These are phyloP conservation scores for Suillus subluteus DNA, from an alignment of 768 basidiomycete genomes.

Conservation along the genomic window DNA sequence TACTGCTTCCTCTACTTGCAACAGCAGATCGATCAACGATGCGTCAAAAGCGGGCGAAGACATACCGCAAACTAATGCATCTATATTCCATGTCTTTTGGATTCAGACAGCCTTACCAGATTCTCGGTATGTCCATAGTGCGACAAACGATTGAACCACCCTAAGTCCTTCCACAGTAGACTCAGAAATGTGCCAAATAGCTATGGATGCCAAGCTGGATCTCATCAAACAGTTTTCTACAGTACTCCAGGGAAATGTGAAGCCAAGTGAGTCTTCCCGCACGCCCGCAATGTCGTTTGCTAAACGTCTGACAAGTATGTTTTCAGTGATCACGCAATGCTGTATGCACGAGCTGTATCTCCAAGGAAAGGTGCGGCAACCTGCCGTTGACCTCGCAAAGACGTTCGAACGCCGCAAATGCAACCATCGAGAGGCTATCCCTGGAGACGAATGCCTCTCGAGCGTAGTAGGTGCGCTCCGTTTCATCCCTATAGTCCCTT, in stretches of 20 bases:
- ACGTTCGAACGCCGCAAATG: constrained; percentile 92
- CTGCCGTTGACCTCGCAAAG: constrained; percentile 88
- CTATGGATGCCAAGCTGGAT: constrained; percentile 72
- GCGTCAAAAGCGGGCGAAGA: constrained; percentile 95
- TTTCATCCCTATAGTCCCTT: background rate
- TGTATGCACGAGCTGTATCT: constrained; percentile 94
- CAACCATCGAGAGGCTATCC: constrained; percentile 89
- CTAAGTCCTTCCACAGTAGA: constrained; percentile 52
- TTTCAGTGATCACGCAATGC: constrained; percentile 97
- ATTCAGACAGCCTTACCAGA: constrained; percentile 93
- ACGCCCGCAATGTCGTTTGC: constrained; percentile 14
- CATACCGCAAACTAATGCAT: constrained; percentile 92
- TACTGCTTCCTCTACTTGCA: background rate
- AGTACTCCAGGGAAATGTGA: constrained; percentile 86
- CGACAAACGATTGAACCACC: constrained; percentile 33
- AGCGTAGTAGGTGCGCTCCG: constrained; percentile 70
- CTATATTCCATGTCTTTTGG: constrained; percentile 86
- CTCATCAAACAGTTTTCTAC: constrained; percentile 72
- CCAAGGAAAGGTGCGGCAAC: constrained; percentile 72
- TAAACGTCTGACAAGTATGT: constrained; percentile 44
- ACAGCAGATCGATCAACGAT: constrained; percentile 42
- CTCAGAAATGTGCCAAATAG: constrained; percentile 76
- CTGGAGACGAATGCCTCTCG: constrained; percentile 80
- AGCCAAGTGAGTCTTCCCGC: constrained; percentile 72
- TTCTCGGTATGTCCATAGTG: constrained; percentile 61